Percentiles rank a stretch among this genome's conserved stretches.
Conservation (phyloP, 2,329 filamentous ascomycete species). For the Hypocrella siamensis region DNA sequence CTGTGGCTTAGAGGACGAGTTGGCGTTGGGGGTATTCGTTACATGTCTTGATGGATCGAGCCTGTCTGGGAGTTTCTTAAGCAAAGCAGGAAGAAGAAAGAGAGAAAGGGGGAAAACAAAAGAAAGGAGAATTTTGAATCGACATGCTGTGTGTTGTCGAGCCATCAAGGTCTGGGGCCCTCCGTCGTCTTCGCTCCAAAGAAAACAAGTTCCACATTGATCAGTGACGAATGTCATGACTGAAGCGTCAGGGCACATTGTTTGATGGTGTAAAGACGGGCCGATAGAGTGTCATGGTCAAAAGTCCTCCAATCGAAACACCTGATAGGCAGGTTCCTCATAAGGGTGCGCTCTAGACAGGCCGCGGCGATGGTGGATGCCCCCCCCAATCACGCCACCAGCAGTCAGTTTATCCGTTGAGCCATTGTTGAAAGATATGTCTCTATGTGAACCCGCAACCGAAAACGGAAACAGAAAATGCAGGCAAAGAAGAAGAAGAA, state of each 20-base stretch:
- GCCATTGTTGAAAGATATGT: background rate
- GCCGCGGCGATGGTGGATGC: too few species aligned
- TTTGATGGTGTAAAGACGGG: background rate
- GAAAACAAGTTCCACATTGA: too few species aligned
- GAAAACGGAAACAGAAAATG: background rate
- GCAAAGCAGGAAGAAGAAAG: too few species aligned
- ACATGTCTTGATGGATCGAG: conserved; percentile 16
- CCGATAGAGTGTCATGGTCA: background rate
- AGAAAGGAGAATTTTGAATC: too few species aligned
- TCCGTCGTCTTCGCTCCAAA: too few species aligned
- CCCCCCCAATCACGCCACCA: too few species aligned
- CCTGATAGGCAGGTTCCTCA: conserved; percentile 33
- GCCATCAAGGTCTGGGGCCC: too few species aligned
- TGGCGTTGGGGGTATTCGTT: conserved; percentile 19
- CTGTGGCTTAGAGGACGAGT: conserved; percentile 50
- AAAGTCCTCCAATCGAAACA: conserved; percentile 32
- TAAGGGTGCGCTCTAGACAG: conserved; percentile 28
- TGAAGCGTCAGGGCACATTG: background rate
- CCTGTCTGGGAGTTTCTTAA: background rate
- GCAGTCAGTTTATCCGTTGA: background rate
- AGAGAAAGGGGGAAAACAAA: too few species aligned
- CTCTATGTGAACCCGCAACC: background rate
- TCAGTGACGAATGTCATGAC: too few species aligned
- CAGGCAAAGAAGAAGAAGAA: background rate
- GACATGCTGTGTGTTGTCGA: too few species aligned